These are phyloP conservation scores for Thielaviopsis punctulata DNA, from an alignment of 2,329 filamentous ascomycete genomes.

Conservation along the genomic window DNA sequence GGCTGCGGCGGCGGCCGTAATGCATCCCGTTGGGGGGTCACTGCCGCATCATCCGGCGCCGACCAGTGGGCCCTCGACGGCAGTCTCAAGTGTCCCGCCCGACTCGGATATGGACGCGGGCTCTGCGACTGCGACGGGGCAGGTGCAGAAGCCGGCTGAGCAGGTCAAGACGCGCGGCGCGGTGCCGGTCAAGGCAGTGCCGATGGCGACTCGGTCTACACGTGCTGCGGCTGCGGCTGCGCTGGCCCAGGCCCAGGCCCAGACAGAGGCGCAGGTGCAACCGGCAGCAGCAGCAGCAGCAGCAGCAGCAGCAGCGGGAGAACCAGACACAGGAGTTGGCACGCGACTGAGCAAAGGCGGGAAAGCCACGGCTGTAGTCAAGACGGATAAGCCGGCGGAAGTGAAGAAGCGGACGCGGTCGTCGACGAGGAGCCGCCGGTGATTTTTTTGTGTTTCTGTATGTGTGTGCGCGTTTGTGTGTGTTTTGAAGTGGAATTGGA, in stretches of 20 bases:
- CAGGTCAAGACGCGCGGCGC: constrained; percentile 15
- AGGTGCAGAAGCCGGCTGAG: background rate
- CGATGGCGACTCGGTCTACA: background rate
- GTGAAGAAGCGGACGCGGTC: constrained; percentile 15
- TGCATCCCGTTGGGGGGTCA: background rate
- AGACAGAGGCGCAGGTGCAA: background rate
- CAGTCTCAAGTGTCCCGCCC: background rate
- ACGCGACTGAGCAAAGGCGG: background rate
- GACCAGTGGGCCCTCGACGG: background rate
- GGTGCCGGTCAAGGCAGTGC: background rate
- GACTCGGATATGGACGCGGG: constrained; percentile 5
- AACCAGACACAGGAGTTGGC: background rate
- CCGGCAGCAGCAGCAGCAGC: background rate
- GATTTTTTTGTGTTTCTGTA: background rate
- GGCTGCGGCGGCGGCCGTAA: background rate
- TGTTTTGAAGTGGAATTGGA: background rate
- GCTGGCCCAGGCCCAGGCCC: background rate
- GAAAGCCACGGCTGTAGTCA: background rate
- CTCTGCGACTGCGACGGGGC: background rate
- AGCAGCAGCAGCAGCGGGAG: background rate
- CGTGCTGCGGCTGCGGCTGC: background rate
- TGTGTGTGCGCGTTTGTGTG: background rate
- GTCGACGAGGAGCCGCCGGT: constrained; percentile 13
- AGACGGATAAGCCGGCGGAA: constrained; percentile 9
- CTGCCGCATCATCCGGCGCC: constrained; percentile 11